These are phyloP conservation scores for Ceratocystis cacaofunesta DNA, from an alignment of 2,329 filamentous ascomycete species.

Conservation along the genomic window DNA sequence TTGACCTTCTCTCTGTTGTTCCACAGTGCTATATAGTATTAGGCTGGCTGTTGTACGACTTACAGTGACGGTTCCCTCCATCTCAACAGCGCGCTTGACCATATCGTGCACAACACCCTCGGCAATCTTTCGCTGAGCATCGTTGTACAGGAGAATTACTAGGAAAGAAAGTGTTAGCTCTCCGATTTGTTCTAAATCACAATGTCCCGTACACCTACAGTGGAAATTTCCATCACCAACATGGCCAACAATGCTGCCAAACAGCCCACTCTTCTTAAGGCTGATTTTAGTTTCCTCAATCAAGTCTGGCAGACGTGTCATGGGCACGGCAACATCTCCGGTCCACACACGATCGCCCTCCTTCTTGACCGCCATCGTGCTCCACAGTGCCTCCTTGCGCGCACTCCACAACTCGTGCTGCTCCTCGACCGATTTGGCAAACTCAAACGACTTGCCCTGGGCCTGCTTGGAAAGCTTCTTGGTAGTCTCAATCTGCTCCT, in stretches of 20 bases:
- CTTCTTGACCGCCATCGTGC: constrained; percentile 52
- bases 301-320: constrained; percentile 56
- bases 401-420: constrained; percentile 69
- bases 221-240: constrained; percentile 73
- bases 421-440: constrained; percentile 55
- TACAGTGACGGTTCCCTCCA: constrained; percentile 70
- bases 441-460: constrained; percentile 59
- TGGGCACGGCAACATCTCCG: constrained; percentile 72
- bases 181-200: not conserved
- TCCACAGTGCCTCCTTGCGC: constrained; percentile 73
- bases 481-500: constrained; percentile 62
- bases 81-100: constrained; percentile 72
- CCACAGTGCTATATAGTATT: not conserved
- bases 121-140: constrained; percentile 50
- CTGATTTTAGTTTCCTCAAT: constrained; percentile 55
- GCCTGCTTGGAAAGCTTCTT: constrained; percentile 44
- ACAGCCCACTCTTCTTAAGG: constrained; percentile 30
- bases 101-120: constrained; percentile 64
- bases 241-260: constrained; percentile 48
- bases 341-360: constrained; percentile 66
- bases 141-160: constrained; percentile 45
- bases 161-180: not conserved
- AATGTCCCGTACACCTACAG: constrained; percentile 24
- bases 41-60: constrained; percentile 18
- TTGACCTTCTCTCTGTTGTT: too few relatives aligned